A percentile compares a stretch with the other conserved stretches of the same genome.
These are phyloP conservation scores for Termitomyces sp. DNA, from an alignment of 768 basidiomycete species.

Conservation along the genomic window DNA sequence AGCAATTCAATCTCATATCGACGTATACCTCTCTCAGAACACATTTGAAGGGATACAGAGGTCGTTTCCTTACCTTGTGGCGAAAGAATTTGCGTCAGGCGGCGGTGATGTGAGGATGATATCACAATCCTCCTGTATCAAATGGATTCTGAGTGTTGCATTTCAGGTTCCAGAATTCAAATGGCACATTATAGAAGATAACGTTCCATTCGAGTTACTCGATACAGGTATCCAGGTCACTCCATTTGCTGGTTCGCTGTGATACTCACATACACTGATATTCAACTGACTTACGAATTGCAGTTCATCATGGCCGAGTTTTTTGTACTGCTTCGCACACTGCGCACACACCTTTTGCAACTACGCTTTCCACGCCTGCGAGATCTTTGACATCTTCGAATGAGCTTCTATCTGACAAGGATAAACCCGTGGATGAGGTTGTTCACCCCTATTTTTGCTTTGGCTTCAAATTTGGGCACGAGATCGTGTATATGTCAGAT, in stretches of 20 bases:
- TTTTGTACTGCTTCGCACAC: slow-evolving; percentile 43
- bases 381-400: slow-evolving; percentile 26
- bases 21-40: slow-evolving; percentile 64
- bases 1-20: slow-evolving; percentile 68
- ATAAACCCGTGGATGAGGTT: slow-evolving; percentile 21
- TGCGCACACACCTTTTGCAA: slow-evolving; percentile 29
- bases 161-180: slow-evolving; percentile 73
- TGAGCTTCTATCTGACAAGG: slow-evolving; percentile 6
- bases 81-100: slow-evolving; percentile 73
- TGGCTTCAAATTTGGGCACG: slow-evolving; percentile 66
- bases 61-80: slow-evolving; percentile 80
- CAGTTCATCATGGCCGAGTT: slow-evolving; percentile 74
- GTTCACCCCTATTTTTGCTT: slow-evolving; percentile 62
- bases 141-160: neutral
- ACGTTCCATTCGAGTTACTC: slow-evolving; percentile 61
- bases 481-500: slow-evolving; percentile 79
- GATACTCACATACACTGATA: neutral
- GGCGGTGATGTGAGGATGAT: slow-evolving; percentile 64
- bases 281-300: slow-evolving; percentile 5
- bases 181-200: slow-evolving; percentile 79
- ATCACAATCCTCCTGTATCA: neutral
- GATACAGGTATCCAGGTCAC: slow-evolving; percentile 60
- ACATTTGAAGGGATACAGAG: slow-evolving; percentile 67
- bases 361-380: slow-evolving; percentile 32
- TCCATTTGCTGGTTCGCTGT: slow-evolving; percentile 58